Base-by-base conservation (phyloP, 495 filamentous ascomycete genomes). In the Echria macrotheca region DNA sequence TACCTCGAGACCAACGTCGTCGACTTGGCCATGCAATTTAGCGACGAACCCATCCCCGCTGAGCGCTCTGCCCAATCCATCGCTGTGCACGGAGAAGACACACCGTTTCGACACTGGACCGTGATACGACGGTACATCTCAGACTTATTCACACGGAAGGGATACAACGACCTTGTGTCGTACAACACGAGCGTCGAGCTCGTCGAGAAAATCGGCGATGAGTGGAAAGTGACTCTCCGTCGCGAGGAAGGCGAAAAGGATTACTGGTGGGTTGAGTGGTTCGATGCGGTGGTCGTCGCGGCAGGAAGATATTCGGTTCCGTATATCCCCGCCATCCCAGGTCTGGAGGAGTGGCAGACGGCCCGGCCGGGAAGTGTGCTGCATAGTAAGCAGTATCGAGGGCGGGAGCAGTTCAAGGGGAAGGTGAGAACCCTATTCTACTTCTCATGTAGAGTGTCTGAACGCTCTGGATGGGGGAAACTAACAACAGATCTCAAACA, bases 271-370 rank as follows among this genome's bases (percentile, higher is more conserved):
- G 35, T 42, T 9, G 58, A 60, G 32, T 60, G 45, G 38, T 91
- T 81, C 59, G 87, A 91, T 67, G 85, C 83, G 4, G 76, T 90
- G 4, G 74, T 89, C 1, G 78, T 87, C 18, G 85, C 86, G 11
- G 84, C 67, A 52, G 87, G 87, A 0, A 85, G 90, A 58, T 89
- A 80, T 60, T 76, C 70, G 55, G 79, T 86, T 1, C 84, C 85
- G 3, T 80, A 74, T 55, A 63, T 89, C 14, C 87, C 87, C 0
- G 62, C 73, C 24, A 78, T 40, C 79, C 81, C 82, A 60, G 83
- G 64, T 3, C 7, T 65, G 7, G 54, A 64, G 25, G 51, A 53
- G 6, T 80, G 82, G 43, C 60, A 61, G 33, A 61, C 55, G 43
- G 31, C 33, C 2, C 33, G 60, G 29, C 80, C 81, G 0, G 76